Evolutionary conservation across 108 stramenopile genomes (phyloP).

Genomic region (Cyclotella cryptica): DNA sequence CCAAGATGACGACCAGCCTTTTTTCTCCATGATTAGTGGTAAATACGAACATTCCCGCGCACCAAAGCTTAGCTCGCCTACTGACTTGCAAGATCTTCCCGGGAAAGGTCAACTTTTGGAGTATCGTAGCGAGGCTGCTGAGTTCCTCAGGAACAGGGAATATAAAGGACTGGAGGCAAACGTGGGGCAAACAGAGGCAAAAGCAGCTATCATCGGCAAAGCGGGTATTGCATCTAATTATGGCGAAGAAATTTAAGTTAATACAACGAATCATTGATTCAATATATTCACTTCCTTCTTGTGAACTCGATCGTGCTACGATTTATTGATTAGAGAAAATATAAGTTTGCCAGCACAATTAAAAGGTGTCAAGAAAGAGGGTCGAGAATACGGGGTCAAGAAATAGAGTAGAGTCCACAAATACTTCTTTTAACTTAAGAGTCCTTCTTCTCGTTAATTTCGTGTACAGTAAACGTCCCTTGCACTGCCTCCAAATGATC

Average conservation of each 20-base stretch:
- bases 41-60: conserved; percentile 61
- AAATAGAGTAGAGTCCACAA: no score
- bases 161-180: conserved; percentile 84
- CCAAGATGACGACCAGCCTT: conserved; percentile 70
- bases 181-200: conserved; percentile 71
- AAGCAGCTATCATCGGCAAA: conserved; percentile 76
- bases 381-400: no score
- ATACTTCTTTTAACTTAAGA: neutral
- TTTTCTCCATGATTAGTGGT: conserved; percentile 85
- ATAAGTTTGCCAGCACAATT: no score
- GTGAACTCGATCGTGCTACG: no score
- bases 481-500: neutral
- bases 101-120: conserved; percentile 77
- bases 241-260: conserved; percentile 29
- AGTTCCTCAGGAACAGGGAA: conserved; percentile 82
- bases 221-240: conserved; percentile 87
- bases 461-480: neutral
- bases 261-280: no score
- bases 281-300: no score
- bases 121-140: conserved; percentile 83
- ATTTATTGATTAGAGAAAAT: no score
- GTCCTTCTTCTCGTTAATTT: neutral
- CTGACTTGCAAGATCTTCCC: conserved; percentile 61
- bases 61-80: conserved; percentile 21
- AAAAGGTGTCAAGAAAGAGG: no score